Conservation (phyloP, 768 basidiomycete genomes). For the Dacryopinax primogenitus region DNA sequence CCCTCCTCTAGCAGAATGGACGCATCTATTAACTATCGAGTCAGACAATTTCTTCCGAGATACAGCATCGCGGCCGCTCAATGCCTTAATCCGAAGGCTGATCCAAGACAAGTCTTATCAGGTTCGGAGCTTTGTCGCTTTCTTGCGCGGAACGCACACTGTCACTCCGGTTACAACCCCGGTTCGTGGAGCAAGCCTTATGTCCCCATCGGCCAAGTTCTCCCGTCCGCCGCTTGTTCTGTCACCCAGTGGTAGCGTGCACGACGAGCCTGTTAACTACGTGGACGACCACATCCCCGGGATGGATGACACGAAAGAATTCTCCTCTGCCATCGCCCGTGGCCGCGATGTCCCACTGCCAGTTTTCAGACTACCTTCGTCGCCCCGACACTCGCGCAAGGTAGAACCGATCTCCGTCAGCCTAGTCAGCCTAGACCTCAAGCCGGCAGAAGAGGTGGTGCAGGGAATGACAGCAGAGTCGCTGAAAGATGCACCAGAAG, state of each 20-base stretch:
- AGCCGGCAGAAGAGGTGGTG: neutral
- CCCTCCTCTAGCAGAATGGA: neutral
- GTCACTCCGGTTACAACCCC: slow-evolving; percentile 2
- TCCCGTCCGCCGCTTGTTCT: slow-evolving; percentile 14
- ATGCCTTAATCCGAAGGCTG: slow-evolving; percentile 11
- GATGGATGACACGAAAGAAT: slow-evolving; percentile 7
- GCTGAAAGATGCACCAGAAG: too few relatives aligned
- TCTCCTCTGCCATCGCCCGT: neutral
- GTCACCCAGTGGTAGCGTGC: neutral
- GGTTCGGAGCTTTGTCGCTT: slow-evolving; percentile 15
- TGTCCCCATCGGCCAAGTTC: slow-evolving; percentile 12
- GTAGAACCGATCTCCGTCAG: neutral
- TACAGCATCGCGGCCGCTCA: slow-evolving; percentile 10
- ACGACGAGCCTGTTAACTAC: slow-evolving; percentile 11
- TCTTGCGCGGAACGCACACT: slow-evolving; percentile 1
- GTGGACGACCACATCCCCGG: slow-evolving; percentile 3
- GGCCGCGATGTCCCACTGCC: neutral
- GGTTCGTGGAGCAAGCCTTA: neutral
- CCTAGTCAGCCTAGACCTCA: neutral
- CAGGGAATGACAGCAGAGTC: neutral
- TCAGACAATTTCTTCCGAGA: slow-evolving; percentile 10
- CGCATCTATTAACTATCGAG: neutral
- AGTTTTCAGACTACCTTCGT: neutral
- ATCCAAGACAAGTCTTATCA: slow-evolving; percentile 13
- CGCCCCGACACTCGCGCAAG: neutral